phyloP scores from a whole-genome alignment of 768 basidiomycete species.

The Kwoniella bestiolae region DNA sequence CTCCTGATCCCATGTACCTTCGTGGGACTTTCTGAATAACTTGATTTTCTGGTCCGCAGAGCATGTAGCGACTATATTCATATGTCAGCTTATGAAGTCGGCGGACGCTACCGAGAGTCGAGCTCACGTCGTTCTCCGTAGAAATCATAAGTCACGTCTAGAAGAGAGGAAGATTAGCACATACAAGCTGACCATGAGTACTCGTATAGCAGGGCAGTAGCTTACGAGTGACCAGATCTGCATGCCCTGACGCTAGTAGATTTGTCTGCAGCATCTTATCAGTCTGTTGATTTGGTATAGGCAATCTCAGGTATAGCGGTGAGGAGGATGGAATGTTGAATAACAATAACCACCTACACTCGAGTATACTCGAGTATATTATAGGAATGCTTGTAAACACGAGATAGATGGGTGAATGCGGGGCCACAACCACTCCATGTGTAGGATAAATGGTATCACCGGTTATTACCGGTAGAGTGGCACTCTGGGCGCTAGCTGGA shows the following conservation, averaged over 20 bases:
- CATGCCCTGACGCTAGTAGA: conserved; percentile 47
- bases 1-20: conserved; percentile 75
- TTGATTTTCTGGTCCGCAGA: conserved; percentile 65
- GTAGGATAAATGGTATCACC: not conserved
- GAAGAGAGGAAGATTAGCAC: not conserved
- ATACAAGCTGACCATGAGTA: conserved; percentile 2
- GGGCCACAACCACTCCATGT: conserved; percentile 4
- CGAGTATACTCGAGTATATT: too few species aligned
- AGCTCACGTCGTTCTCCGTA: conserved; percentile 66
- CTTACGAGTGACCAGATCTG: conserved; percentile 52
- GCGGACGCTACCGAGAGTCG: not conserved
- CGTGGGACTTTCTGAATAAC: conserved; percentile 77
- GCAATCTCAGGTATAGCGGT: too few species aligned
- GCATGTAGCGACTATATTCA: conserved; percentile 51
- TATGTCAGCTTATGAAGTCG: conserved; percentile 6
- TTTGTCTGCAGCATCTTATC: conserved; percentile 48
- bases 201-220: not conserved
- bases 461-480: conserved; percentile 21
- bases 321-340: not conserved
- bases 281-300: not conserved
- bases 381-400: too few species aligned
- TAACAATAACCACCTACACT: not conserved
- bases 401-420: not conserved
- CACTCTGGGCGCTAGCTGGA: conserved; percentile 1
- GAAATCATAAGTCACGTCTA: conserved; percentile 84